Base-by-base conservation (phyloP, 2,329 filamentous ascomycete genomes). In the Periglandula ipomoeae region DNA sequence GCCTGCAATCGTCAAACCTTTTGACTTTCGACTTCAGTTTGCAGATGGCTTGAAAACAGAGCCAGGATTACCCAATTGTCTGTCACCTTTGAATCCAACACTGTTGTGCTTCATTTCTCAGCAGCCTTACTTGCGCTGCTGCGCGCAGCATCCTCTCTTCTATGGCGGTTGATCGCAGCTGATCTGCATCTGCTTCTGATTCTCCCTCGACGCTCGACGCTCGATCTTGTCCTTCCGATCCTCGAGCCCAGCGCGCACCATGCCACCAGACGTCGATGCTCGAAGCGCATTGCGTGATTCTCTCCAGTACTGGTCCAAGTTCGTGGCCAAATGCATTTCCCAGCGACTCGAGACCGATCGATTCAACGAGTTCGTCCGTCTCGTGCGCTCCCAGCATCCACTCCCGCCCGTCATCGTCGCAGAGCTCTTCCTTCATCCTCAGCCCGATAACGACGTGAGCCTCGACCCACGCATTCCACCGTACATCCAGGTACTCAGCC, bases 401-500 rank as follows among this genome's bases (percentile, higher is more conserved):
- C 64, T 84, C 9, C 68, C 74, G 3, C 67, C 78, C 7, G 53
- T 65, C 10, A 61, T 70, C 50, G 65, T 84, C 53, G 77, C 79
- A 65, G 73, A 82, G 54, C 61, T 84, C 46, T 75, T 81, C 56
- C 67, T 85, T 37, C 72, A 72, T 22, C 81, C 81, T 3, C 70
- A 71, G 39, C 64, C 68, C 19, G 61, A 63, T 44, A 73, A 73
- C 56, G 58, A 64, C 55, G 66, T 75, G 58, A 73, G 66, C 49
- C 72, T 81, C 57, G 80, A 85, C 55, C 76, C 78, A 8, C 74
- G 79, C 53, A 70, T 82, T 8, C 72, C 75, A 0, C 71, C 69
- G n/a, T 85, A 83, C 59, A 61, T 84, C 9, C 71, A 82, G 54
- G 66, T 72, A 17, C 71, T 85, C 42, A 69, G 75, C 39, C 65